A percentile compares a stretch with the other conserved stretches of the same genome.
Evolutionary conservation across 202 grass and related monocot species (phyloP).

Genomic region (Alloteropsis angusta): DNA sequence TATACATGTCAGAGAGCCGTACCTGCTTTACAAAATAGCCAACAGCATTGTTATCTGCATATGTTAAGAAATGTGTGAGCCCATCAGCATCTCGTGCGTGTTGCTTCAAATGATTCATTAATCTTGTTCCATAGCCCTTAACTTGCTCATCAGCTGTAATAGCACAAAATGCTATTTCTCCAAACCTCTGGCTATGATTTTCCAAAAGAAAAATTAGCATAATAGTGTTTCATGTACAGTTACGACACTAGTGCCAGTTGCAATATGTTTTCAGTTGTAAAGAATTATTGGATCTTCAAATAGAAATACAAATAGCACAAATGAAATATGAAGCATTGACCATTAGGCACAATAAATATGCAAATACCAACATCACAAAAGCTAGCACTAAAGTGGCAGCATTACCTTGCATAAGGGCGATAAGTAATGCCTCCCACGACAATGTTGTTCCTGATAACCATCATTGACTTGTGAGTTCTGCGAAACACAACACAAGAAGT

Average conservation of each 20-base stretch:
- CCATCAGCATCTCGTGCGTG: slow-evolving; percentile 93
- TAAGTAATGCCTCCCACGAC: slow-evolving; percentile 99
- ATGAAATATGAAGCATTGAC: neutral
- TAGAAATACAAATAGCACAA: neutral
- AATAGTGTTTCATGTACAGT: neutral
- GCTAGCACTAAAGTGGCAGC: neutral
- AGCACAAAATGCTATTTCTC: slow-evolving; percentile 98
- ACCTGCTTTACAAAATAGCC: slow-evolving; percentile 99
- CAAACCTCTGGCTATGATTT: slow-evolving; percentile 80
- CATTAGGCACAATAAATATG: neutral
- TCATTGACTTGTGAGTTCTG: slow-evolving; percentile 99
- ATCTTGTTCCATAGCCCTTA: slow-evolving; percentile 96
- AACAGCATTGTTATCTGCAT: slow-evolving; percentile 98
- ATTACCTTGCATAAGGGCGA: slow-evolving; percentile 88
- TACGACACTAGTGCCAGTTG: neutral
- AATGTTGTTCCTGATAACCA: slow-evolving; percentile 97
- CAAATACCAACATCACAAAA: slow-evolving; percentile 4
- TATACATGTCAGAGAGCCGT: neutral
- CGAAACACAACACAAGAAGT: slow-evolving; percentile 9
- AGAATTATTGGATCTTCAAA: neutral
- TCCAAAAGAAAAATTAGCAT: slow-evolving; percentile 18
- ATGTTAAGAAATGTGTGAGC: slow-evolving; percentile 97
- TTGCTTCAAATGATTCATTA: slow-evolving; percentile 99
- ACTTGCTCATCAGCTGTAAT: slow-evolving; percentile 99
- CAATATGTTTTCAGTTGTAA: slow-evolving; percentile 4